phyloP scores from a whole-genome alignment of 768 basidiomycete genomes.

The Cystobasidium tubakii region DNA sequence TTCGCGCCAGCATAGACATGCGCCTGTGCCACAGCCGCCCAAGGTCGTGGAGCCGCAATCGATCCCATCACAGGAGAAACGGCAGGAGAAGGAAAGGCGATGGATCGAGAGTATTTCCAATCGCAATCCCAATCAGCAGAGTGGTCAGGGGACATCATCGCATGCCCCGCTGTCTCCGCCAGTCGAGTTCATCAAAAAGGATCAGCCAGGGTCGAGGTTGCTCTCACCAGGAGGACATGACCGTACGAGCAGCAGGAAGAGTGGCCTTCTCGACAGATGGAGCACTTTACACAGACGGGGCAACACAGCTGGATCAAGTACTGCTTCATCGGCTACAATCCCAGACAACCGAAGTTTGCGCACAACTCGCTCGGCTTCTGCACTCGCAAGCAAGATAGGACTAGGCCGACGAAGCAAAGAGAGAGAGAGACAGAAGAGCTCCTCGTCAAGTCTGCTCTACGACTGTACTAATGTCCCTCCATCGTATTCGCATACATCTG shows the following conservation, averaged over 20 bases:
- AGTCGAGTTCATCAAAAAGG: slow-evolving; percentile 5
- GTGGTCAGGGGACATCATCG: background rate
- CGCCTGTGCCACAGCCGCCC: background rate
- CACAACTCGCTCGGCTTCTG: background rate
- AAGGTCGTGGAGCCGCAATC: background rate
- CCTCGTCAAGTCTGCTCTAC: background rate
- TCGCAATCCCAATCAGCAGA: background rate
- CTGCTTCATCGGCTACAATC: background rate
- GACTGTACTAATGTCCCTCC: background rate
- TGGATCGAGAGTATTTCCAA: slow-evolving; percentile 30
- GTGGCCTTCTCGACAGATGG: background rate
- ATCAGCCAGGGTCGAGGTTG: background rate
- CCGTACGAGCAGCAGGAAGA: background rate
- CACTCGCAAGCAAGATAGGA: background rate
- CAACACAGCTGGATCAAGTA: background rate
- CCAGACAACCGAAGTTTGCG: background rate
- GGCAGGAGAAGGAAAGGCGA: slow-evolving; percentile 13
- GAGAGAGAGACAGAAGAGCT: background rate
- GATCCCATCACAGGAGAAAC: slow-evolving; percentile 10
- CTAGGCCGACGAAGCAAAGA: background rate
- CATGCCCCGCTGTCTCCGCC: background rate
- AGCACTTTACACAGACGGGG: background rate
- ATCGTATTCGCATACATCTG: background rate
- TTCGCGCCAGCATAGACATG: background rate
- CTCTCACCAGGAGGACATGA: no score